phyloP scores from a whole-genome alignment of 176 grass and related monocot genomes.

The Avena eriantha region DNA sequence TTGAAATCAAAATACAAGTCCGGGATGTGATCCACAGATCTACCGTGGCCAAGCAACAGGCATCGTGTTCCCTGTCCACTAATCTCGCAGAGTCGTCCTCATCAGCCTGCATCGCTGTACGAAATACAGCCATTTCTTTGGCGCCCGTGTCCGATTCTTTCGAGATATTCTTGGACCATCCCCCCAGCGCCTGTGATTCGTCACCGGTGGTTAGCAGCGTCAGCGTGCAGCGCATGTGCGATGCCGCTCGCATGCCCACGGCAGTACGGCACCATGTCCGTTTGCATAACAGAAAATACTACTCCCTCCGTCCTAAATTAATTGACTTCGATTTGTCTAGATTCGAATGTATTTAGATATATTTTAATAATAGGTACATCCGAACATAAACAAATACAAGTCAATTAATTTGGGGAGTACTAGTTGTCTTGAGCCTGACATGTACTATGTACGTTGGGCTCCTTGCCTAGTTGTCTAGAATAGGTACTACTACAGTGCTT shows the following conservation, averaged over 20 bases:
- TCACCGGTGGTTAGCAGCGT: constrained; percentile 35
- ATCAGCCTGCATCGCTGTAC: constrained; percentile 9
- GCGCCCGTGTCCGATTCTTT: constrained; percentile 25
- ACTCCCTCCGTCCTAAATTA: no score
- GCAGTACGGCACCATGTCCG: background rate
- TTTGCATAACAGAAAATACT: constrained; percentile 30
- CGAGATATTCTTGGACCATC: constrained; percentile 41
- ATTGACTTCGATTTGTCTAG: no score
- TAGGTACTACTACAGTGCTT: background rate
- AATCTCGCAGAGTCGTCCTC: background rate
- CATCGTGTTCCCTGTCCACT: constrained; percentile 19
- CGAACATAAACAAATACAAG: no score
- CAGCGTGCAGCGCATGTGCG: constrained; percentile 43
- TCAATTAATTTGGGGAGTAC: no score
- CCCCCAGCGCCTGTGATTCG: constrained; percentile 25
- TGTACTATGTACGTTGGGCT: background rate
- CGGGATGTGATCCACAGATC: constrained; percentile 20
- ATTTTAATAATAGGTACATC: no score
- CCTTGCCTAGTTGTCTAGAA: constrained; percentile 15
- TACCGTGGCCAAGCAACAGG: background rate
- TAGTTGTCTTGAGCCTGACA: background rate
- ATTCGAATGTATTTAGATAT: no score
- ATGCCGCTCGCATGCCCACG: constrained; percentile 14
- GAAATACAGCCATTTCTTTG: constrained; percentile 44
- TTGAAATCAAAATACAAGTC: background rate